A percentile compares a stretch with the other conserved stretches of the same genome.
Conservation (phyloP, 495 filamentous ascomycete genomes). For the Lichenothelia convexa region DNA sequence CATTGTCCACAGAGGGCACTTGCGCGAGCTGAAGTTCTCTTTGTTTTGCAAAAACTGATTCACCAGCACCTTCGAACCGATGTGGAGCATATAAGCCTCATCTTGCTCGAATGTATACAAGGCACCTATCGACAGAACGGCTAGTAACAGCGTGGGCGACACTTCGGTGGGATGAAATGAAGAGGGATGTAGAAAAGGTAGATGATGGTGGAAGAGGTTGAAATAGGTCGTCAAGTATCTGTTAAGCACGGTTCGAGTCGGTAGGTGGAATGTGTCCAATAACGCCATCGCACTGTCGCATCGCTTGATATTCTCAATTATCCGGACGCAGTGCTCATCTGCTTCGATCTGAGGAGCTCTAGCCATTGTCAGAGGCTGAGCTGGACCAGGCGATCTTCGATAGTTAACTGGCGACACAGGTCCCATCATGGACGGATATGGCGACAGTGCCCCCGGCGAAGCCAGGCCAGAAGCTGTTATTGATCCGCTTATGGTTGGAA, state of each 20-base stretch:
- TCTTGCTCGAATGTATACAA: conserved; percentile 95
- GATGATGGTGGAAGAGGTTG: conserved; percentile 87
- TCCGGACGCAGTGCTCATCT: conserved; percentile 64
- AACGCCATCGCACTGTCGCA: conserved; percentile 67
- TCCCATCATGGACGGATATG: conserved; percentile 54
- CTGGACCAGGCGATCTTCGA: conserved; percentile 43
- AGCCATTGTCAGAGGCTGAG: conserved; percentile 23
- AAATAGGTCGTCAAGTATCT: conserved; percentile 90
- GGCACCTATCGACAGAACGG: conserved; percentile 87
- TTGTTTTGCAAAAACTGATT: conserved; percentile 95
- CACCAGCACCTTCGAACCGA: conserved; percentile 88
- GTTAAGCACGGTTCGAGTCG: conserved; percentile 59
- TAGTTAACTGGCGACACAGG: conserved; percentile 56
- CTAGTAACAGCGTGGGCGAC: conserved; percentile 67
- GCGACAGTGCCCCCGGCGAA: conserved; percentile 67
- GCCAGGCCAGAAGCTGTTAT: conserved; percentile 50
- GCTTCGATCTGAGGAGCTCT: conserved; percentile 31
- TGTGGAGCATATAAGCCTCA: conserved; percentile 89
- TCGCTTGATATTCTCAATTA: conserved; percentile 68
- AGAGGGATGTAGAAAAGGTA: conserved; percentile 88
- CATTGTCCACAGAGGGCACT: conserved; percentile 96
- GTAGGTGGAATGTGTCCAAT: conserved; percentile 75
- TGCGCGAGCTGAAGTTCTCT: conserved; percentile 96
- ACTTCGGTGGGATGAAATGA: conserved; percentile 68
- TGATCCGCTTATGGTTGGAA: conserved; percentile 52